Evolutionary conservation across 371 early-diverging fungal genomes (phyloP).

Genomic region (Apophysomyces ossiformis): DNA sequence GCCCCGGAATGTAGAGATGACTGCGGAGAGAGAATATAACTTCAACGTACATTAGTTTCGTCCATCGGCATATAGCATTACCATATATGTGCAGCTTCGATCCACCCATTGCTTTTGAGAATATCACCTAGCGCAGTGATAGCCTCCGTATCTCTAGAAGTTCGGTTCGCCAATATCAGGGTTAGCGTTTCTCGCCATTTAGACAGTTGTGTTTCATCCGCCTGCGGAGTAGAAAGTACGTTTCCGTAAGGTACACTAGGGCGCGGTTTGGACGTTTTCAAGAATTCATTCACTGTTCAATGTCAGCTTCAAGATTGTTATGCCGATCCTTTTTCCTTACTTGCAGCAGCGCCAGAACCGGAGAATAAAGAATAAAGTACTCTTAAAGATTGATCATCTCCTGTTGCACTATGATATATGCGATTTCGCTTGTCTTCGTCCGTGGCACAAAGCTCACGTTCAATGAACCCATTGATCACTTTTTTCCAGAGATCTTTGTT

Average conservation of each 20-base stretch:
- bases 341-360: slow-evolving; percentile 65
- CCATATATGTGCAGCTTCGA: slow-evolving; percentile 87
- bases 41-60: slow-evolving; percentile 28
- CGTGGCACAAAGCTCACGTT: slow-evolving; percentile 55
- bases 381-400: slow-evolving; percentile 67
- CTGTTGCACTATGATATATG: slow-evolving; percentile 35
- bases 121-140: slow-evolving; percentile 82
- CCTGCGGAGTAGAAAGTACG: slow-evolving; percentile 8
- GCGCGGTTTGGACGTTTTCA: slow-evolving; percentile 28
- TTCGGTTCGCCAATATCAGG: slow-evolving; percentile 85
- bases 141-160: slow-evolving; percentile 73
- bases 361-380: slow-evolving; percentile 78
- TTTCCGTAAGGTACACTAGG: slow-evolving; percentile 35
- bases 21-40: slow-evolving; percentile 67
- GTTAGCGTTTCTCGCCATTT: slow-evolving; percentile 75
- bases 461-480: slow-evolving; percentile 75
- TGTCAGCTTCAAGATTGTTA: background rate
- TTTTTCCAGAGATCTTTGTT: slow-evolving; percentile 83
- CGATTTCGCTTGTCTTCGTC: slow-evolving; percentile 32
- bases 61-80: slow-evolving; percentile 39
- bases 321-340: slow-evolving; percentile 26
- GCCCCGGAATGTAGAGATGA: slow-evolving; percentile 13
- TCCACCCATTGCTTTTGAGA: slow-evolving; percentile 61
- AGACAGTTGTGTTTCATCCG: slow-evolving; percentile 41
- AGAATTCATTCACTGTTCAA: slow-evolving; percentile 38